phyloP scores from a whole-genome alignment of 495 filamentous ascomycete genomes.

The Neurospora terricola region DNA sequence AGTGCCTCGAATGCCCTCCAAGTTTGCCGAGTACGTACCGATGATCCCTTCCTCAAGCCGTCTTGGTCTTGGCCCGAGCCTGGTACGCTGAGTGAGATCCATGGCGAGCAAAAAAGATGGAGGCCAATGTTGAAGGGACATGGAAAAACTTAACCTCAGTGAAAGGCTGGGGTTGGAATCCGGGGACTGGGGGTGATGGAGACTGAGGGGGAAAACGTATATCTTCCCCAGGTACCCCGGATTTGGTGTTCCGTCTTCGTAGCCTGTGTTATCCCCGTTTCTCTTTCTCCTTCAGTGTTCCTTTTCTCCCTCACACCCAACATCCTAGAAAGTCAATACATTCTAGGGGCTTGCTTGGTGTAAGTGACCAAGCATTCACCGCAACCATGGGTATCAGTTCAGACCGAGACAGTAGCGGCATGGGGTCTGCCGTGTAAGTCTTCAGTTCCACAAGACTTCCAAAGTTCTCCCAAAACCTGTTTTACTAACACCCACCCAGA shows the following conservation, averaged over 20 bases:
- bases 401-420: neutral
- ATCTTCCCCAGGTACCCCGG: neutral
- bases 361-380: neutral
- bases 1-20: neutral
- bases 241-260: neutral
- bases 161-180: neutral
- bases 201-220: neutral
- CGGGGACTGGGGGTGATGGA: neutral
- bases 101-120: neutral
- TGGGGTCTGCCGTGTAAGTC: neutral
- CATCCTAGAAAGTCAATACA: neutral
- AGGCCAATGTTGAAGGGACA: neutral
- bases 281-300: neutral
- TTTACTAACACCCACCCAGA: neutral
- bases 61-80: neutral
- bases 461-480: neutral
- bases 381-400: neutral
- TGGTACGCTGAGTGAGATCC: neutral
- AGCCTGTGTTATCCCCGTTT: neutral
- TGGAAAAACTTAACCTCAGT: neutral
- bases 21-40: neutral
- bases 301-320: neutral
- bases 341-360: neutral
- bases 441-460: neutral
- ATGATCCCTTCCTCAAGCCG: neutral